A percentile compares a stretch with the other conserved stretches of the same genome.
phyloP scores from a whole-genome alignment of 2,329 filamentous ascomycete species.

The Plenodomus lindquistii region DNA sequence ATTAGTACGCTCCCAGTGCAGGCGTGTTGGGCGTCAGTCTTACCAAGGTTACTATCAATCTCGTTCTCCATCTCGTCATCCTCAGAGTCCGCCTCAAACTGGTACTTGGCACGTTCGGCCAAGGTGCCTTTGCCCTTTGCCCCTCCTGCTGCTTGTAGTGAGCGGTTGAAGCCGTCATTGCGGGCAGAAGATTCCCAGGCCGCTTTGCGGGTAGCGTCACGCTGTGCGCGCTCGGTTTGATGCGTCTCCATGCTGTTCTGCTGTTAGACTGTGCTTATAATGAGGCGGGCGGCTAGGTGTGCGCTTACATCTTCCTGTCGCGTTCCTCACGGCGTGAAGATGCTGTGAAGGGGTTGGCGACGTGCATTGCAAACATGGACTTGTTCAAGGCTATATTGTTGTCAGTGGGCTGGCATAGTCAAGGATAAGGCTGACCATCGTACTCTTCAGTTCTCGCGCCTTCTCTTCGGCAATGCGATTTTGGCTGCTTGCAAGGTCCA shows the following conservation, averaged over 20 bases:
- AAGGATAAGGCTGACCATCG: background rate
- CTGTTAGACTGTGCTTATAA: constrained; percentile 23
- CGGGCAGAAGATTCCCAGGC: constrained; percentile 47
- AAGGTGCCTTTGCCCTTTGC: constrained; percentile 26
- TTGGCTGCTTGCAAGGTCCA: constrained; percentile 78
- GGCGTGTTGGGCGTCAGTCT: constrained; percentile 19
- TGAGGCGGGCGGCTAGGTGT: constrained; percentile 55
- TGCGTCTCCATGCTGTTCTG: constrained; percentile 71
- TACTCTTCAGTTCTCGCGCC: constrained; percentile 76
- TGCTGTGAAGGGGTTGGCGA: constrained; percentile 65
- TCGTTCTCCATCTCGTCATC: constrained; percentile 68
- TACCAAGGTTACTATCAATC: constrained; percentile 49
- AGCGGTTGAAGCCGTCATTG: constrained; percentile 24
- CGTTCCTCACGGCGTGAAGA: constrained; percentile 51
- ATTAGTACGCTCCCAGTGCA: background rate
- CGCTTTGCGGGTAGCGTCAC: constrained; percentile 60
- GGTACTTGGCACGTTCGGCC: constrained; percentile 40
- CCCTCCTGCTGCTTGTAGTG: constrained; percentile 15
- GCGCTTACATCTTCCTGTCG: constrained; percentile 63
- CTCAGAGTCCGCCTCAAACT: constrained; percentile 40
- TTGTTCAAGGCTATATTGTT: constrained; percentile 64
- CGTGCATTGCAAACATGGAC: constrained; percentile 87
- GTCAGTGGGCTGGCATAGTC: background rate
- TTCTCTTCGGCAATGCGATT: constrained; percentile 79
- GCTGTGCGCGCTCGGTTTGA: constrained; percentile 58